phyloP scores from a whole-genome alignment of 2,329 filamentous ascomycete species.

The Xylariaceae sp. region DNA sequence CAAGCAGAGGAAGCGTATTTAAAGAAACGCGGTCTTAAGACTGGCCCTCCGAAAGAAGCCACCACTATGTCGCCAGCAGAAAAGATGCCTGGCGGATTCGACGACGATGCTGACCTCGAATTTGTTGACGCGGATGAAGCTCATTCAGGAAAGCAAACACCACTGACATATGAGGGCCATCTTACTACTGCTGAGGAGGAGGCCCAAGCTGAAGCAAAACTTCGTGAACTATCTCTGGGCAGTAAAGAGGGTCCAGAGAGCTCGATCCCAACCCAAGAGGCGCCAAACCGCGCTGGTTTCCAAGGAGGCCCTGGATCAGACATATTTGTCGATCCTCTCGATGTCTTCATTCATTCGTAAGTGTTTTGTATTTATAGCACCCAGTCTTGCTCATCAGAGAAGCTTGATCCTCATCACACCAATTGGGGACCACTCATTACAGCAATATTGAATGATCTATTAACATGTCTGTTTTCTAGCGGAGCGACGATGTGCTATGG shows the following conservation, averaged over 20 bases:
- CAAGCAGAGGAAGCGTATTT: constrained; percentile 63
- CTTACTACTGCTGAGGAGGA: constrained; percentile 28
- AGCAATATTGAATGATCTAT: background rate
- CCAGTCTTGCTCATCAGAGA: background rate
- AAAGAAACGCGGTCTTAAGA: constrained; percentile 31
- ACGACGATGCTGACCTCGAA: constrained; percentile 38
- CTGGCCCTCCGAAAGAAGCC: constrained; percentile 17
- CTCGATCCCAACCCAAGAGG: background rate
- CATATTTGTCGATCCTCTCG: constrained; percentile 69
- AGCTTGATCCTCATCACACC: background rate
- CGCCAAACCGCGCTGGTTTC: constrained; percentile 4
- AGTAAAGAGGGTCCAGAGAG: constrained; percentile 6
- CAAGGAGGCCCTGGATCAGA: constrained; percentile 53
- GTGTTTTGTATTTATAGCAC: background rate
- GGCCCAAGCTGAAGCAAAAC: constrained; percentile 25
- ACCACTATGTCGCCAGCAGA: constrained; percentile 9
- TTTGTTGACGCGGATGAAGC: constrained; percentile 56
- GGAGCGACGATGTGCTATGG: constrained; percentile 89
- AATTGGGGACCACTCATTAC: background rate
- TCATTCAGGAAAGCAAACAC: constrained; percentile 41
- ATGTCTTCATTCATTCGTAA: constrained; percentile 71
- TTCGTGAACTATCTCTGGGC: constrained; percentile 23
- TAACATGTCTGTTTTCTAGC: constrained; percentile 38
- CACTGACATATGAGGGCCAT: constrained; percentile 44
- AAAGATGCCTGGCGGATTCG: constrained; percentile 15